These are phyloP conservation scores for Psilocybe tampanensis DNA, from an alignment of 768 basidiomycete species.

Conservation along the genomic window DNA sequence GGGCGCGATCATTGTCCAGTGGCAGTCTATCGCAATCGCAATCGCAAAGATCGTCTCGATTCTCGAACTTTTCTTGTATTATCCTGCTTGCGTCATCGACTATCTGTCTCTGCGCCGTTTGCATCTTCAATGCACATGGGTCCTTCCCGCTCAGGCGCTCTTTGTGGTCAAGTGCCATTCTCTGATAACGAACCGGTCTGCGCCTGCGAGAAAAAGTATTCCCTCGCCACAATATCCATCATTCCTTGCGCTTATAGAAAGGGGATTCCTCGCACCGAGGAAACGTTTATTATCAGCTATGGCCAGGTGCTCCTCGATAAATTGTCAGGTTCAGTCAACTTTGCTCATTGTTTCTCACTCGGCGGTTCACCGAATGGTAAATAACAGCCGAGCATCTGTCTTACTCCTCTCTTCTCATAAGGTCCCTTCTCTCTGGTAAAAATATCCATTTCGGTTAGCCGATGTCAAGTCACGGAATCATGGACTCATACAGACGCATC, in stretches of 20 bases:
- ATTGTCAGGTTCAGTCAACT: conserved; percentile 9
- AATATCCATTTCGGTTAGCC: conserved; percentile 9
- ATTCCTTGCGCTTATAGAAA: conserved; percentile 21
- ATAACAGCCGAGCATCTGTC: conserved; percentile 9
- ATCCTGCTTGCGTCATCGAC: background rate
- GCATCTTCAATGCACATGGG: background rate
- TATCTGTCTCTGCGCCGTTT: too few species aligned
- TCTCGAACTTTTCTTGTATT: background rate
- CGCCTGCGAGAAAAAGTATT: background rate
- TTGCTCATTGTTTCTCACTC: conserved; percentile 15
- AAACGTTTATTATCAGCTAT: conserved; percentile 5
- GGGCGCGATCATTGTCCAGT: conserved; percentile 5
- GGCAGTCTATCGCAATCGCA: background rate
- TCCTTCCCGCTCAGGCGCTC: conserved; percentile 8
- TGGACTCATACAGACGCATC: background rate
- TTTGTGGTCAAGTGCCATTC: background rate
- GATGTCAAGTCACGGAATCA: conserved; percentile 7
- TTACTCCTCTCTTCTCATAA: background rate
- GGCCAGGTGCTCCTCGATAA: conserved; percentile 3
- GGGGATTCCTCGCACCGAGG: conserved; percentile 9
- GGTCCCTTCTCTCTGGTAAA: background rate
- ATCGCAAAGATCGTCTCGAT: background rate
- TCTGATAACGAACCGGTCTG: conserved; percentile 1
- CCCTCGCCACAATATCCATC: conserved; percentile 14
- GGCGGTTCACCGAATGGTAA: conserved; percentile 4